These are phyloP conservation scores for Rhizomucor pusillus DNA, from an alignment of 371 early-diverging fungal species.

Conservation along the genomic window DNA sequence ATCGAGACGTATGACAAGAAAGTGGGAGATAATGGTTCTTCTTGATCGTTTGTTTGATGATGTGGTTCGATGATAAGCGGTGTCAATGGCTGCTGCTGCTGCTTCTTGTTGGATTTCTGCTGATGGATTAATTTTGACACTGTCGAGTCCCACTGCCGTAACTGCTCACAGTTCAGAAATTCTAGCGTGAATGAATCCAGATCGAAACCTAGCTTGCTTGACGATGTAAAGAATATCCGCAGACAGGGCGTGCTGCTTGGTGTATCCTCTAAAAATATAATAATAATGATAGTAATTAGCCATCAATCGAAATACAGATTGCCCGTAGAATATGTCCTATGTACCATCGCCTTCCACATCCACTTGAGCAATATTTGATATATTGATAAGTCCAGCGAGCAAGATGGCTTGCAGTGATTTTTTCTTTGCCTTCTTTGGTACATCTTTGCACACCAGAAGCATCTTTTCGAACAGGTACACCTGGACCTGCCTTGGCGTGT, in stretches of 20 bases:
- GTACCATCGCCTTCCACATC: conserved; percentile 47
- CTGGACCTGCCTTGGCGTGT: conserved; percentile 72
- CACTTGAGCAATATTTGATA: conserved; percentile 75
- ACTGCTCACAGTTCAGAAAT: conserved; percentile 87
- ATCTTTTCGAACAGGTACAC: conserved; percentile 88
- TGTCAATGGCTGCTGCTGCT: neutral
- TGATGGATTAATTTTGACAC: conserved; percentile 50
- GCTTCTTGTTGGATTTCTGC: conserved; percentile 3
- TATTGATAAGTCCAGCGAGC: conserved; percentile 71
- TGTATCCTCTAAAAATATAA: neutral
- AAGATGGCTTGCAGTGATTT: conserved; percentile 44
- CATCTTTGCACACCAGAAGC: conserved; percentile 72
- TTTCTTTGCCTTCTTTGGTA: conserved; percentile 37
- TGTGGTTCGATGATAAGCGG: conserved; percentile 6
- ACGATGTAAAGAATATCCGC: conserved; percentile 26
- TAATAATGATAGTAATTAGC: neutral
- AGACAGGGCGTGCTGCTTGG: conserved; percentile 4
- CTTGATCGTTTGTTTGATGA: conserved; percentile 5
- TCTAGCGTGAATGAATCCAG: conserved; percentile 84
- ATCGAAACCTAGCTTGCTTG: conserved; percentile 40
- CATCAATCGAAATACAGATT: neutral
- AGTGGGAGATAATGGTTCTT: conserved; percentile 11
- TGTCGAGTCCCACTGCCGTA: conserved; percentile 79
- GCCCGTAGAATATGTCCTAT: conserved; percentile 10
- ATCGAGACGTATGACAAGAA: conserved; percentile 15